A percentile compares a stretch with the other conserved stretches of the same genome.
These are phyloP conservation scores for Echinosophora koreensis DNA, from an alignment of 306 rosid genomes.

Conservation along the genomic window DNA sequence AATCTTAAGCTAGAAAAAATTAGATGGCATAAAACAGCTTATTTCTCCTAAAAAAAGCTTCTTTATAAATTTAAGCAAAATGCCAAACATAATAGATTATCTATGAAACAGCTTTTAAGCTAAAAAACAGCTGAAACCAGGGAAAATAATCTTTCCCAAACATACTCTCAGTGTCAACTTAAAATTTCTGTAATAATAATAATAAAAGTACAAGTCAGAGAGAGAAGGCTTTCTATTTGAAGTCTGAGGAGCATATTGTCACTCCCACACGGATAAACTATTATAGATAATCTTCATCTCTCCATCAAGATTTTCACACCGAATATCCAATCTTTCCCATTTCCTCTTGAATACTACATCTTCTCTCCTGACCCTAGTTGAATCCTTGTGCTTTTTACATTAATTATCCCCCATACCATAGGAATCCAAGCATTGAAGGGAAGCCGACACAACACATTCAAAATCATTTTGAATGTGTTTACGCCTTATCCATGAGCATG, in stretches of 20 bases:
- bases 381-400: neutral
- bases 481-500: too few species aligned
- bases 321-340: constrained; percentile 22
- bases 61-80: too few species aligned
- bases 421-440: constrained; percentile 24
- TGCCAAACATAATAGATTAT: too few species aligned
- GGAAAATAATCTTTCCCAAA: too few species aligned
- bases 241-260: constrained; percentile 58
- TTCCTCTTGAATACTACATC: neutral
- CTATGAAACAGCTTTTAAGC: too few species aligned
- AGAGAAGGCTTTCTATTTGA: constrained; percentile 54
- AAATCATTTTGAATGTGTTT: too few species aligned
- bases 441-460: neutral
- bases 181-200: too few species aligned
- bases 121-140: too few species aligned
- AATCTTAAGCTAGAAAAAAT: too few species aligned
- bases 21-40: too few species aligned
- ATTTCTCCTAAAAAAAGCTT: too few species aligned
- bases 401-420: neutral
- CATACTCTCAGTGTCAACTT: too few species aligned
- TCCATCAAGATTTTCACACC: constrained; percentile 40
- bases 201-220: neutral
- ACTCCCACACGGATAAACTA: constrained; percentile 52
- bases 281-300: constrained; percentile 43
- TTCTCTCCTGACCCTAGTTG: neutral